phyloP scores from a whole-genome alignment of 176 grass and related monocot species.

The Thinopyrum elongatum region DNA sequence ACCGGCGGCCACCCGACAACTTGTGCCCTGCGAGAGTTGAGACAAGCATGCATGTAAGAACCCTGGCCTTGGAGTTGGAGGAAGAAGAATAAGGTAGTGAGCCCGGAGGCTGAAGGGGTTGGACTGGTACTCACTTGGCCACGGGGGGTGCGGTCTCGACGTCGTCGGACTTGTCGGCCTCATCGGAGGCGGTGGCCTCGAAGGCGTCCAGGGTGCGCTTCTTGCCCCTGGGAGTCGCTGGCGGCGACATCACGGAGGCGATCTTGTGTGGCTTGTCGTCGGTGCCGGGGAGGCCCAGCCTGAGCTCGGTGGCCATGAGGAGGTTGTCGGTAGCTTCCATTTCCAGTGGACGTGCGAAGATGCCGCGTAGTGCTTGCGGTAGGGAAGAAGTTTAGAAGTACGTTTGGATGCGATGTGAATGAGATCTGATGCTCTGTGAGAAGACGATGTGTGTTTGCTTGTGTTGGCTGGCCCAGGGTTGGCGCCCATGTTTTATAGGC shows the following conservation, averaged over 20 bases:
- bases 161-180: not conserved
- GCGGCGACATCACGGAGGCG: not conserved
- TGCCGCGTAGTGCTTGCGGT: not conserved
- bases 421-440: not conserved
- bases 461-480: not conserved
- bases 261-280: not conserved
- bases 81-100: not conserved
- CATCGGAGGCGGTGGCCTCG: not conserved
- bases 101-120: not conserved
- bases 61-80: not conserved
- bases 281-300: slow-evolving; percentile 85
- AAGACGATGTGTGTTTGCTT: not conserved
- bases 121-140: slow-evolving; percentile 44
- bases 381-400: not conserved
- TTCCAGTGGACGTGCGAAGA: not conserved
- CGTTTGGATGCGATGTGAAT: not conserved
- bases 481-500: slow-evolving; percentile 41
- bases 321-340: slow-evolving; percentile 75
- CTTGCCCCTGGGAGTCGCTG: slow-evolving; percentile 26
- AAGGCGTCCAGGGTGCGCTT: slow-evolving; percentile 38
- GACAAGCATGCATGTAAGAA: slow-evolving; percentile 4
- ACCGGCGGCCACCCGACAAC: slow-evolving; percentile 96
- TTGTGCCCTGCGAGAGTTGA: slow-evolving; percentile 54
- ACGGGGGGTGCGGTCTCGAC: slow-evolving; percentile 29
- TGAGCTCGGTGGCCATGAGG: slow-evolving; percentile 86